phyloP scores from a whole-genome alignment of 2,329 filamentous ascomycete species.

The Xylaria sp. region DNA sequence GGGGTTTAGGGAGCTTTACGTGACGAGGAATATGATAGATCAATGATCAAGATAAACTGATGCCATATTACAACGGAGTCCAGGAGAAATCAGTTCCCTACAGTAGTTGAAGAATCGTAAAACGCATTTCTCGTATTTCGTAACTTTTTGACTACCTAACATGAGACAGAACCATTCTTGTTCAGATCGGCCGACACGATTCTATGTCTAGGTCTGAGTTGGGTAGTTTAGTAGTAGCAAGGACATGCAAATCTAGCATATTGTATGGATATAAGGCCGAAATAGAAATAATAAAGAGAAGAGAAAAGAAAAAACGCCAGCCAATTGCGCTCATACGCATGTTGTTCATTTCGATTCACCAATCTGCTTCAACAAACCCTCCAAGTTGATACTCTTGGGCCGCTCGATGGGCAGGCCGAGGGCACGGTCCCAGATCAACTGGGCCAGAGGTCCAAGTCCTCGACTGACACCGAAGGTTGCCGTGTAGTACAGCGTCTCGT shows the following conservation, averaged over 20 bases:
- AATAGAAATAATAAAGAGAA: not conserved
- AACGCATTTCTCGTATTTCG: no score
- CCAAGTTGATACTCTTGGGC: conserved; percentile 93
- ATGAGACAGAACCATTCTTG: no score
- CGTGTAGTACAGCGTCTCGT: conserved; percentile 92
- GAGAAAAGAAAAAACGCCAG: not conserved
- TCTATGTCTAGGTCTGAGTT: not conserved
- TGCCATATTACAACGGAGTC: no score
- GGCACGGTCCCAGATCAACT: conserved; percentile 93
- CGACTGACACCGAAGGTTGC: conserved; percentile 65
- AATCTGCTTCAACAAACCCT: conserved; percentile 70
- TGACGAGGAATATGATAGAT: not conserved
- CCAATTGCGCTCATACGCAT: not conserved
- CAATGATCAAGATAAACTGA: no score
- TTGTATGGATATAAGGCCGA: not conserved
- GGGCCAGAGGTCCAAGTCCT: conserved; percentile 80
- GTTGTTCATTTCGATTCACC: not conserved
- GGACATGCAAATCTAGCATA: not conserved
- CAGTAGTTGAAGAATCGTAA: no score
- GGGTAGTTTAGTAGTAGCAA: not conserved
- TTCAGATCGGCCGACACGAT: no score
- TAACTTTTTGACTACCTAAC: no score
- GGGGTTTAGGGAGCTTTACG: no score
- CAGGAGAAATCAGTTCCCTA: no score
- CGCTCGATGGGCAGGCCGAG: conserved; percentile 93